Evolutionary conservation across 495 filamentous ascomycete genomes (phyloP), one percentile per base, ranked within the genome.

Genomic region (Xylaria bambusicola): DNA sequence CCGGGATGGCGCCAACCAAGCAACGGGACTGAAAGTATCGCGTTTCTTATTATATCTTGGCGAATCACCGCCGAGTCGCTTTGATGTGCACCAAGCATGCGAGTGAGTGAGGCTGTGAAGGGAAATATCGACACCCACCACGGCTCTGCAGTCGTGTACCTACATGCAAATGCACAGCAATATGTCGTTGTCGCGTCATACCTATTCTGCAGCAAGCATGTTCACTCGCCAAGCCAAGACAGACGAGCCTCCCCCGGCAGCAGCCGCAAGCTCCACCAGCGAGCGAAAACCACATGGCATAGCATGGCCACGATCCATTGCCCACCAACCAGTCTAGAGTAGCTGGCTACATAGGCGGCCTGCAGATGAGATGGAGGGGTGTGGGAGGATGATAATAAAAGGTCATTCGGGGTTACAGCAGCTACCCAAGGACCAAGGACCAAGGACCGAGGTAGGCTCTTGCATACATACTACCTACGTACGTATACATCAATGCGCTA

Each of bases 201-300:
- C n/a, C n/a, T n/a, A 42, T 31, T 42, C 36, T 24, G 29, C 41
- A 21, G 10, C 55, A 38, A 33, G 45, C 26, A 31, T 49, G 31
- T 41, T n/a, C n/a, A 53, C 33, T 49, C 55, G 55, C 55, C 55
- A 58, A 58, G 48, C 46, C 47, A 41, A 50, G 24, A 20, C 36
- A 51, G 23, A 40, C 15, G 36, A 33, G 13, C 24, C n/a, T 23
- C 23, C 35, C 49, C 47, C 47, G 56, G 56, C 56, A 58, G 46
- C 46, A 58, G 56, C 56, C 47, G 56, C 56, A 58, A 33, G 35
- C 51, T 36, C 56, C 56, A 50, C 36, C 46, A 44, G 17, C 40
- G 24, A 23, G 26, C 46, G 12, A 36, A 51, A 58, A 38, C 56
- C 56, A 58, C 56, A 58, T 58, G 56, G 56, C 47, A 58, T 58